Conservation (phyloP, 352 stramenopile genomes). For the Pythium monospermum region DNA sequence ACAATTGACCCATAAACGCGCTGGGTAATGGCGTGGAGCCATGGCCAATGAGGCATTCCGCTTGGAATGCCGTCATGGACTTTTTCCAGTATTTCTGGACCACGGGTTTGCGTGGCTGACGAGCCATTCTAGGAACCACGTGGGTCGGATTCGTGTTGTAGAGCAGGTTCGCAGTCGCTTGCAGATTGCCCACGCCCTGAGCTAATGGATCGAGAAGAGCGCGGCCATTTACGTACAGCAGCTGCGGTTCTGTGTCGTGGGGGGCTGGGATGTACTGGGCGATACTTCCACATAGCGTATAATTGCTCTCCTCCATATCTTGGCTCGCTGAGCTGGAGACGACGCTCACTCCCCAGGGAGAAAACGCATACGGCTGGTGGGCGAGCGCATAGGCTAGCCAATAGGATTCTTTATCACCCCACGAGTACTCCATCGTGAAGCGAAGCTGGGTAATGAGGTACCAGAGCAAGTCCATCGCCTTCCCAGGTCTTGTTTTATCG, state of each 20-base stretch:
- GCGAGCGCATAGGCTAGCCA: slow-evolving; percentile 64
- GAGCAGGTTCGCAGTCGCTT: slow-evolving; percentile 23
- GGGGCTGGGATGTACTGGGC: slow-evolving; percentile 45
- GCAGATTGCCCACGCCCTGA: slow-evolving; percentile 9
- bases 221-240: slow-evolving; percentile 57
- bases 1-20: slow-evolving; percentile 26
- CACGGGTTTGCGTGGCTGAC: too few relatives aligned
- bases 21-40: slow-evolving; percentile 35
- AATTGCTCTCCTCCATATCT: slow-evolving; percentile 42
- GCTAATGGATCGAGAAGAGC: slow-evolving; percentile 45
- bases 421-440: slow-evolving; percentile 52
- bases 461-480: slow-evolving; percentile 33
- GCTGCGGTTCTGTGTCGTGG: slow-evolving; percentile 11
- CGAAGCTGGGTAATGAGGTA: slow-evolving; percentile 50
- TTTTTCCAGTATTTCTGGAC: too few relatives aligned
- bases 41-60: slow-evolving; percentile 44
- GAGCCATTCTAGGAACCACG: slow-evolving; percentile 38
- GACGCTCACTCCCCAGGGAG: slow-evolving; percentile 51
- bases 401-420: slow-evolving; percentile 43
- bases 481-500: slow-evolving; percentile 31
- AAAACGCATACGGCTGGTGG: slow-evolving; percentile 58
- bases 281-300: slow-evolving; percentile 66
- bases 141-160: slow-evolving; percentile 49
- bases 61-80: slow-evolving; percentile 18
- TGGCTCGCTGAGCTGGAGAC: slow-evolving; percentile 39